These are phyloP conservation scores for Globisporangium radiosum DNA, from an alignment of 352 stramenopile genomes.

Conservation along the genomic window DNA sequence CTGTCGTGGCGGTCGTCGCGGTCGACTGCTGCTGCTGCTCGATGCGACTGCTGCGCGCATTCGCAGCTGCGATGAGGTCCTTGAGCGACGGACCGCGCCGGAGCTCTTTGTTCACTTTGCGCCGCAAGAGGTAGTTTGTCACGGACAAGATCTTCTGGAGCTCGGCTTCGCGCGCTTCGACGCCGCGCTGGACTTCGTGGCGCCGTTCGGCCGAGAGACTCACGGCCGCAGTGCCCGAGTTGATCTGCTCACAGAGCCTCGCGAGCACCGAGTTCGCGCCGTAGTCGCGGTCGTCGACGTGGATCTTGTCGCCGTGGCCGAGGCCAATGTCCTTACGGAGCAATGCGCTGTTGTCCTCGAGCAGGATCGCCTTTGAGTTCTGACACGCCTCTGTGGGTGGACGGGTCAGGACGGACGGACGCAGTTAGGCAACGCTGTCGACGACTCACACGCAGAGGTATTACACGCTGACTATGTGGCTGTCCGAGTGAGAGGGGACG, in stretches of 20 bases:
- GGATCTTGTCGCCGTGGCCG: slow-evolving; percentile 85
- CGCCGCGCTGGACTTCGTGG: slow-evolving; percentile 82
- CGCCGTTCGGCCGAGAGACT: slow-evolving; percentile 80
- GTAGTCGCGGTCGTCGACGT: slow-evolving; percentile 78
- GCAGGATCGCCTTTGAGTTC: slow-evolving; percentile 58
- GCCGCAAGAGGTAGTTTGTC: slow-evolving; percentile 76
- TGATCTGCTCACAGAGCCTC: slow-evolving; percentile 82
- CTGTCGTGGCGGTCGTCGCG: background rate
- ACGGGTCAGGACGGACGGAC: no score
- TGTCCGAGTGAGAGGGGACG: background rate
- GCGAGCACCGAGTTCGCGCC: slow-evolving; percentile 72
- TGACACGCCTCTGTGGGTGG: slow-evolving; percentile 44
- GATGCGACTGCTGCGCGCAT: slow-evolving; percentile 8
- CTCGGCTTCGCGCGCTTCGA: slow-evolving; percentile 79
- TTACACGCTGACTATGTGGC: no score
- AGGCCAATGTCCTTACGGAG: slow-evolving; percentile 82
- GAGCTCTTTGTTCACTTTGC: slow-evolving; percentile 44
- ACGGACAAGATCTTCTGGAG: slow-evolving; percentile 78
- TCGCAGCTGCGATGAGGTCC: slow-evolving; percentile 16
- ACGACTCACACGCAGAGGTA: no score
- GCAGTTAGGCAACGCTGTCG: background rate
- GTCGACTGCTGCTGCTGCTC: slow-evolving; percentile 2
- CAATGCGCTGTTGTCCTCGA: slow-evolving; percentile 57
- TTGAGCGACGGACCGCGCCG: slow-evolving; percentile 8
- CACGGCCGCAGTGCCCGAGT: slow-evolving; percentile 69